Conservation (phyloP, 257 asterid species). For the Scutellaria galericulata region DNA sequence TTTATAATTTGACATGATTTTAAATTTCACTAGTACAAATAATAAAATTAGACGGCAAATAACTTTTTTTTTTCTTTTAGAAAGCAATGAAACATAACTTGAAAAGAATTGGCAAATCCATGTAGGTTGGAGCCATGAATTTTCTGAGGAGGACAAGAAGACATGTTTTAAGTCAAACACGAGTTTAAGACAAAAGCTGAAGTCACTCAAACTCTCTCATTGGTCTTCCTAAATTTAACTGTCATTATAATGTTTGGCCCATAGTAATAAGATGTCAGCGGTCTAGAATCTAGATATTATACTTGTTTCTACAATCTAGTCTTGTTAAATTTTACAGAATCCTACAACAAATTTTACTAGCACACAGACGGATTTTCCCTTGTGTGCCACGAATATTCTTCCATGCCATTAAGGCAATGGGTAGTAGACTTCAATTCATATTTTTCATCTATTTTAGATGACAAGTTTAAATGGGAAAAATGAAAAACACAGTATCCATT, state of each 20-base stretch:
- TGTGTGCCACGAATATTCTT: not conserved
- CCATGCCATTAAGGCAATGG: not conserved
- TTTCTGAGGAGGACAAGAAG: too few species aligned
- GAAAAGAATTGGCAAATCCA: not conserved
- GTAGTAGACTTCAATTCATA: constrained; percentile 13
- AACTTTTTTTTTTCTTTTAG: too few species aligned
- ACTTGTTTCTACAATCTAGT: too few species aligned
- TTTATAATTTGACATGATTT: too few species aligned
- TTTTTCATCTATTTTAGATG: constrained; percentile 2
- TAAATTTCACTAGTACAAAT: too few species aligned
- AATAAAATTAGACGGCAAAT: too few species aligned
- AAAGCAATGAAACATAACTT: not conserved
- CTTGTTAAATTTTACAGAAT: not conserved
- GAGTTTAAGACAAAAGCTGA: too few species aligned
- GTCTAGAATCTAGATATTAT: too few species aligned
- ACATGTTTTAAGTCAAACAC: too few species aligned
- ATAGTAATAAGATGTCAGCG: not conserved
- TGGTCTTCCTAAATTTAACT: too few species aligned
- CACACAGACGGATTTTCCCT: not conserved
- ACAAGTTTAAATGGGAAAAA: not conserved
- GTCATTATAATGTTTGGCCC: not conserved
- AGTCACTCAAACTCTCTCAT: too few species aligned
- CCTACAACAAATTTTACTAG: not conserved
- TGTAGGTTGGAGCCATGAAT: too few species aligned
- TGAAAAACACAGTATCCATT: not conserved